A percentile compares a stretch with the other conserved stretches of the same genome.
phyloP scores from a whole-genome alignment of 164 flowering plant species.

The Malania oleifera region DNA sequence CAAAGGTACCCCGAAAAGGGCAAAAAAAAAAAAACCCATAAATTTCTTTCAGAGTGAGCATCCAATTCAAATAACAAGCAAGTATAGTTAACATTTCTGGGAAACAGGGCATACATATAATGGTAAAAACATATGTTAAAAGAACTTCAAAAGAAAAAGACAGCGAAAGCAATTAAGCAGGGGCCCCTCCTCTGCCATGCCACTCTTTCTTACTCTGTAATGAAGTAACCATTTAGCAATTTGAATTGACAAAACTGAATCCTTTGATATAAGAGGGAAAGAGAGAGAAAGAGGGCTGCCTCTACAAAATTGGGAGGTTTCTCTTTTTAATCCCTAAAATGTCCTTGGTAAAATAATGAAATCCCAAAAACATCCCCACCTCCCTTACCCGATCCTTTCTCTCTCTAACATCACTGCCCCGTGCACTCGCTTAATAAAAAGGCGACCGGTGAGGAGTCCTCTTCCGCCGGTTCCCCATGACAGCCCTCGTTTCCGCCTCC shows the following conservation, averaged over 20 bases:
- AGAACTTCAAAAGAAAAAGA: background rate
- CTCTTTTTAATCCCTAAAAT: slow-evolving; percentile 7
- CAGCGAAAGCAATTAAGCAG: slow-evolving; percentile 1
- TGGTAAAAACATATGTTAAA: background rate
- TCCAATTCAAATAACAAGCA: too few species aligned
- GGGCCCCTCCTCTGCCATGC: background rate
- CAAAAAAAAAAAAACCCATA: too few species aligned
- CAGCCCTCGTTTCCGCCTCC: slow-evolving; percentile 25
- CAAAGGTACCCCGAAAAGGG: too few species aligned
- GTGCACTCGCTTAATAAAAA: slow-evolving; percentile 30
- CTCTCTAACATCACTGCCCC: background rate
- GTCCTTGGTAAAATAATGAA: slow-evolving; percentile 11
- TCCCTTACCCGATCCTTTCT: background rate
- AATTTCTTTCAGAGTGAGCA: too few species aligned
- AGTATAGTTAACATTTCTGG: too few species aligned
- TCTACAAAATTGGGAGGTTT: slow-evolving; percentile 39
- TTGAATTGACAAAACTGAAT: slow-evolving; percentile 8
- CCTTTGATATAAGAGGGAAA: background rate
- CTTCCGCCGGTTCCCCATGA: slow-evolving; percentile 53
- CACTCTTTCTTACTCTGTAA: background rate
- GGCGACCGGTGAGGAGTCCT: slow-evolving; percentile 69
- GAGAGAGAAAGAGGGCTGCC: slow-evolving; percentile 5
- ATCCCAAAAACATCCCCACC: slow-evolving; percentile 12
- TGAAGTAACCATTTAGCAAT: background rate
- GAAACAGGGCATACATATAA: too few species aligned